Percentiles rank a stretch among this genome's conserved stretches.
These are phyloP conservation scores for Cercophora samala DNA, from an alignment of 495 filamentous ascomycete genomes.

Conservation along the genomic window DNA sequence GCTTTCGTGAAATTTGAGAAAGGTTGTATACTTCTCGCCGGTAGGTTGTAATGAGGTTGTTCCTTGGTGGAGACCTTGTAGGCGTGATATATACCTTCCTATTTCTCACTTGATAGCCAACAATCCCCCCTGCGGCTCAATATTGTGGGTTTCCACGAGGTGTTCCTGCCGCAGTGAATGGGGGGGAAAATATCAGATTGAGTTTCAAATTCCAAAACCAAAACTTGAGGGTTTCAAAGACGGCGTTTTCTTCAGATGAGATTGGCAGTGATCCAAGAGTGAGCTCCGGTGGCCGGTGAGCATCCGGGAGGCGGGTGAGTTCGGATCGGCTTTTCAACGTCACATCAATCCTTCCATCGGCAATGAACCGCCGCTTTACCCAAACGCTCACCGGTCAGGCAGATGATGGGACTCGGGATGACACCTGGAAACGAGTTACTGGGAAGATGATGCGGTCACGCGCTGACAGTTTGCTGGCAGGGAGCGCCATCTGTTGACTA, in stretches of 20 bases:
- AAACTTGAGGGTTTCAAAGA: not conserved
- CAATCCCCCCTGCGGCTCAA: not conserved
- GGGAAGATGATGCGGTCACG: constrained; percentile 25
- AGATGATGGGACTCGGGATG: constrained; percentile 2
- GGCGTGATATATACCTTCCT: not conserved
- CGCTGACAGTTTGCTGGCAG: constrained; percentile 16
- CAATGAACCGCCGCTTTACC: not conserved
- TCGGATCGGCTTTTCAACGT: constrained; percentile 7
- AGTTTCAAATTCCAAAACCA: not conserved
- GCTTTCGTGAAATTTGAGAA: not conserved
- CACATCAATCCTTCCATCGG: not conserved
- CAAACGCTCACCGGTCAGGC: constrained; percentile 7
- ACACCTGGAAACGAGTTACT: constrained; percentile 15
- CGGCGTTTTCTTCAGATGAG: too few species aligned
- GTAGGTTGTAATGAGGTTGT: not conserved
- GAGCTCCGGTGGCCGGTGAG: not conserved
- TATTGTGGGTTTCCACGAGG: not conserved
- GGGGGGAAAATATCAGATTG: not conserved
- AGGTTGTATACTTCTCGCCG: not conserved
- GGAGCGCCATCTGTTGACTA: constrained; percentile 26
- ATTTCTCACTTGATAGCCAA: not conserved
- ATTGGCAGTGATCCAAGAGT: too few species aligned
- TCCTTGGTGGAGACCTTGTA: not conserved
- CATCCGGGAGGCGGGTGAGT: not conserved
- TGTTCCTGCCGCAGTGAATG: too few species aligned